Conservation (phyloP, 495 filamentous ascomycete species). For the Cairneyella variabilis region DNA sequence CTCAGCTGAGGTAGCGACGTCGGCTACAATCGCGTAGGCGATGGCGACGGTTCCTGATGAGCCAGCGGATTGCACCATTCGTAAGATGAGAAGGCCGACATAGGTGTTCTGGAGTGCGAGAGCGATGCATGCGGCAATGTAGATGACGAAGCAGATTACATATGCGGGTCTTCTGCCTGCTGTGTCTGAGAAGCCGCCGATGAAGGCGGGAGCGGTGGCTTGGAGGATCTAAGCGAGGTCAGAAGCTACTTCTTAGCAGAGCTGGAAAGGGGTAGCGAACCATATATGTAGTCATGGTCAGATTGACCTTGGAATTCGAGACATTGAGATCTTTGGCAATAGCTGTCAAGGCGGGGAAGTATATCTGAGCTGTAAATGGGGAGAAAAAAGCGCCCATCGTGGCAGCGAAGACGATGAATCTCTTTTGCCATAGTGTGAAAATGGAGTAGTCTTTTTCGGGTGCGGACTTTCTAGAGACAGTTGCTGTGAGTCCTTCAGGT, state of each 20-base stretch:
- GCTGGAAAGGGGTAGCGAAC: background rate
- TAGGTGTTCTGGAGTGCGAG: conserved; percentile 49
- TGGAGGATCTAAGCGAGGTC: conserved; percentile 40
- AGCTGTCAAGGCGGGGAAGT: conserved; percentile 63
- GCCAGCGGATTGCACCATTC: conserved; percentile 49
- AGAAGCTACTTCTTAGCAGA: too few species aligned
- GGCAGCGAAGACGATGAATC: conserved; percentile 57
- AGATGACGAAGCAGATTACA: conserved; percentile 46
- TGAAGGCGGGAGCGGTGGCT: conserved; percentile 52
- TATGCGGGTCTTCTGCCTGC: conserved; percentile 52
- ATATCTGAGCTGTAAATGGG: conserved; percentile 64
- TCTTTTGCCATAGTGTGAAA: conserved; percentile 54
- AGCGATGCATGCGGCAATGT: conserved; percentile 50
- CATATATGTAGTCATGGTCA: conserved; percentile 55
- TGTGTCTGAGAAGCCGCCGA: conserved; percentile 52
- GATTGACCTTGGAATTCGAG: conserved; percentile 51
- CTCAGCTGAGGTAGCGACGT: conserved; percentile 46
- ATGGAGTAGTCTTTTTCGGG: conserved; percentile 41
- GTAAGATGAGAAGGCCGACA: conserved; percentile 45
- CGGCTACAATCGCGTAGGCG: conserved; percentile 46
- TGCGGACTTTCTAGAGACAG: too few species aligned
- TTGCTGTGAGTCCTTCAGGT: too few species aligned
- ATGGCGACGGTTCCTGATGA: conserved; percentile 46
- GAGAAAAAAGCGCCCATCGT: conserved; percentile 64
- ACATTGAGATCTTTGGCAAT: conserved; percentile 51